Evolutionary conservation across 2,329 filamentous ascomycete genomes (phyloP).

Genomic region (Harringtonia lauricola): DNA sequence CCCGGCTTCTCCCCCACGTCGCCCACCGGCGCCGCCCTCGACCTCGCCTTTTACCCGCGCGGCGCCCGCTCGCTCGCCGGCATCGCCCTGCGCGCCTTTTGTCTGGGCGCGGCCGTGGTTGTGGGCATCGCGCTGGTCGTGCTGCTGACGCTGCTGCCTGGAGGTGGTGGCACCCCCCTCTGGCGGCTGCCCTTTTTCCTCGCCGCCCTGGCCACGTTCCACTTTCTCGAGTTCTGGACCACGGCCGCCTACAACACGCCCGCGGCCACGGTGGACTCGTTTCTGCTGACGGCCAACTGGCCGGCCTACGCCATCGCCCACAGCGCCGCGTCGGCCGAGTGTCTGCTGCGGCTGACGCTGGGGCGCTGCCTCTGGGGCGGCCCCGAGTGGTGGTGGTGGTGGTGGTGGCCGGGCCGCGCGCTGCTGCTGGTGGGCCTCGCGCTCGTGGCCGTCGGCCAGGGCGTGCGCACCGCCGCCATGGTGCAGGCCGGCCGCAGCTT

Average conservation of each 20-base stretch:
- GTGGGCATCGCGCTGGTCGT: slow-evolving; percentile 25
- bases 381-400: neutral
- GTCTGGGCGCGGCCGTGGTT: slow-evolving; percentile 35
- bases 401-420: slow-evolving; percentile 8
- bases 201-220: slow-evolving; percentile 63
- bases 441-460: slow-evolving; percentile 55
- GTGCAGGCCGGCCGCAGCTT: slow-evolving; percentile 80
- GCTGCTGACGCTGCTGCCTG: neutral
- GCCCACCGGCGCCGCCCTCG: slow-evolving; percentile 16
- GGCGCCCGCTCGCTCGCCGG: slow-evolving; percentile 46
- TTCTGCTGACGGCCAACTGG: slow-evolving; percentile 78
- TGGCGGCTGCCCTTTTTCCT: slow-evolving; percentile 60
- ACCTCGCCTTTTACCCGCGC: slow-evolving; percentile 27
- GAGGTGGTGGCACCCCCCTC: slow-evolving; percentile 23
- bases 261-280: slow-evolving; percentile 61
- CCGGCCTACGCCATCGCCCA: slow-evolving; percentile 77
- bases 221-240: slow-evolving; percentile 93
- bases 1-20: neutral
- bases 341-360: slow-evolving; percentile 46
- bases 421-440: slow-evolving; percentile 39
- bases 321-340: slow-evolving; percentile 61
- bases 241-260: slow-evolving; percentile 77
- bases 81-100: slow-evolving; percentile 45
- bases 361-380: slow-evolving; percentile 33
- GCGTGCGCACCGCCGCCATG: slow-evolving; percentile 75